These are phyloP conservation scores for Ammopiptanthus mongolicus DNA, from an alignment of 306 rosid species.

Conservation along the genomic window DNA sequence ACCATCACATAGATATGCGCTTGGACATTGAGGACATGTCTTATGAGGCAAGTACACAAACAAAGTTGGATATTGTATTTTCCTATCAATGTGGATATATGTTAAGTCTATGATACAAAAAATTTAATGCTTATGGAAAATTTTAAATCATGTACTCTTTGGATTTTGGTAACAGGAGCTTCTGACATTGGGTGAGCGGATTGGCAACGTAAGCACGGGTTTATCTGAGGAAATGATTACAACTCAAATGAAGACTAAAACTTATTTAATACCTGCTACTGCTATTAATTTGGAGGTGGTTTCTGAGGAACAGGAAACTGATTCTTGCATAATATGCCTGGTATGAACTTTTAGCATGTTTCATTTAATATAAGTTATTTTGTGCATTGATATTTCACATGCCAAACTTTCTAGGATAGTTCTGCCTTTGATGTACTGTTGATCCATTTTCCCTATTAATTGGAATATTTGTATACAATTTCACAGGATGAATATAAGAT, in stretches of 20 bases:
- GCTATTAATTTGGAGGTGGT: slow-evolving; percentile 38
- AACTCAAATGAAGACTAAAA: slow-evolving; percentile 42
- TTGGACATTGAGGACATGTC: slow-evolving; percentile 85
- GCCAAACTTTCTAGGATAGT: not conserved
- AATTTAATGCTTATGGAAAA: not conserved
- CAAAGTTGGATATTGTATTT: not conserved
- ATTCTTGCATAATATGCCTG: slow-evolving; percentile 67
- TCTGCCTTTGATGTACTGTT: not conserved
- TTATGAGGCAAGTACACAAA: slow-evolving; percentile 51
- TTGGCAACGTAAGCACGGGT: slow-evolving; percentile 67
- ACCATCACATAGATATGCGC: slow-evolving; percentile 72
- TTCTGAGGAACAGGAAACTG: slow-evolving; percentile 37
- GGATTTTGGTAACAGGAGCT: slow-evolving; percentile 53
- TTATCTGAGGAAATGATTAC: slow-evolving; percentile 49
- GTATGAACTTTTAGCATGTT: slow-evolving; percentile 25
- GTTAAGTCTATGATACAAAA: not conserved
- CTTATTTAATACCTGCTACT: slow-evolving; percentile 34
- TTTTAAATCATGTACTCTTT: not conserved
- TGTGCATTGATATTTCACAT: not conserved
- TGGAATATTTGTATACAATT: slow-evolving; percentile 6
- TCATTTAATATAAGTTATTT: not conserved
- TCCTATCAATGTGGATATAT: not conserved
- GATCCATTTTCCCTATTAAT: not conserved
- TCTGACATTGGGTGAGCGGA: slow-evolving; percentile 71
- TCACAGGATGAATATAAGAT: slow-evolving; percentile 70